Conservation (phyloP, 495 filamentous ascomycete genomes). For the Platismatia glauca region DNA sequence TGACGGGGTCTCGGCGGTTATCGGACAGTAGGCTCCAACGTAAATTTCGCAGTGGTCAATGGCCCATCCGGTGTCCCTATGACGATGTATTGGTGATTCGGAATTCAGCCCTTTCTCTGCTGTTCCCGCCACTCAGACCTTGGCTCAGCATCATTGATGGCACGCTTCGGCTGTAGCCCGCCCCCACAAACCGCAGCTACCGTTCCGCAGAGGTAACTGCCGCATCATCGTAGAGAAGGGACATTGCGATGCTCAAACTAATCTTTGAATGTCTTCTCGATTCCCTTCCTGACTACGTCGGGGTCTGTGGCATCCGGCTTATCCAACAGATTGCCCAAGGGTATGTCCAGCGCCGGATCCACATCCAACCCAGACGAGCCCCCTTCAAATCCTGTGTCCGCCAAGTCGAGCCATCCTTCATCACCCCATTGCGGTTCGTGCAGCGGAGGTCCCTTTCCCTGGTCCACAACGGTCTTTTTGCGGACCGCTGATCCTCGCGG, state of each 20-base stretch:
- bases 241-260: slow-evolving; percentile 2
- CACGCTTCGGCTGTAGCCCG: background rate
- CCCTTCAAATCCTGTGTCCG: background rate
- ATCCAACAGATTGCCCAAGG: background rate
- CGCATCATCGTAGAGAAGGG: slow-evolving; percentile 1
- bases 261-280: background rate
- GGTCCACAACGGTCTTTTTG: slow-evolving; percentile 13
- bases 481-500: background rate
- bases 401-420: slow-evolving; percentile 18
- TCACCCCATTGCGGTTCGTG: slow-evolving; percentile 26
- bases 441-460: slow-evolving; percentile 17
- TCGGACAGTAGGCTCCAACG: no score
- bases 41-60: no score
- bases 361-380: background rate
- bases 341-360: background rate
- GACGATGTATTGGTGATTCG: no score
- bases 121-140: no score
- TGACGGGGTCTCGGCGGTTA: no score
- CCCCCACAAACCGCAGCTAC: background rate
- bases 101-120: no score
- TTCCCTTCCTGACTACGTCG: background rate
- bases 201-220: background rate
- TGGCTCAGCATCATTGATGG: no score
- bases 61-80: no score
- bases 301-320: background rate